These are phyloP conservation scores for Aspergillus tubingensis DNA, from an alignment of 2,329 filamentous ascomycete species.

Conservation along the genomic window DNA sequence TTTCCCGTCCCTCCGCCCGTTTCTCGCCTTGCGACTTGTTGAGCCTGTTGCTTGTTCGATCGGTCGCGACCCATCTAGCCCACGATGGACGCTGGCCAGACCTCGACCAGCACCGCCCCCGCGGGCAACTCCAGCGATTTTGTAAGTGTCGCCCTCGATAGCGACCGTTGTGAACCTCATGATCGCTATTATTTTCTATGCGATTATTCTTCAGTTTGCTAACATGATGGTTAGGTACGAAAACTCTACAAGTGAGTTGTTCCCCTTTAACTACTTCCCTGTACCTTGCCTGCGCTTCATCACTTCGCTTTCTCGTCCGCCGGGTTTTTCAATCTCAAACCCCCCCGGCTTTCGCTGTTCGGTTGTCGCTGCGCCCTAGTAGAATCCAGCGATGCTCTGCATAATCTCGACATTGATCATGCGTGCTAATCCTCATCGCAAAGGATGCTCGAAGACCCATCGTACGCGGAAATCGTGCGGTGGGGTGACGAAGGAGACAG, in stretches of 20 bases:
- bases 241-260: conserved; percentile 90
- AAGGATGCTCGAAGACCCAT: conserved; percentile 95
- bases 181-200: conserved; percentile 11
- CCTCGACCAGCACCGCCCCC: conserved; percentile 44
- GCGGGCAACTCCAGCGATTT: conserved; percentile 93
- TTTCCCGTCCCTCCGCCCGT: conserved; percentile 13
- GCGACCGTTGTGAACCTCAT: conserved; percentile 14
- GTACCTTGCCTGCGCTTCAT: conserved; percentile 9
- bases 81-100: conserved; percentile 50
- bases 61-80: conserved; percentile 44
- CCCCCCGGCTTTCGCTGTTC: not conserved
- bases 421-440: conserved; percentile 15
- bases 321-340: conserved; percentile 5
- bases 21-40: conserved; percentile 24
- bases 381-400: conserved; percentile 5
- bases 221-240: conserved; percentile 68
- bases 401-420: not conserved
- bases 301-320: conserved; percentile 3
- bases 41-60: conserved; percentile 36
- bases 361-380: conserved; percentile 5
- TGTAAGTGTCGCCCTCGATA: conserved; percentile 60
- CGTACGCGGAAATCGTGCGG: conserved; percentile 87
- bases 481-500: conserved; percentile 95
- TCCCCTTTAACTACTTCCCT: conserved; percentile 16
- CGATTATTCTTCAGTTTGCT: conserved; percentile 26